A percentile compares a stretch with the other conserved stretches of the same genome.
phyloP scores from a whole-genome alignment of 768 basidiomycete genomes.

The Auricularia heimuer region DNA sequence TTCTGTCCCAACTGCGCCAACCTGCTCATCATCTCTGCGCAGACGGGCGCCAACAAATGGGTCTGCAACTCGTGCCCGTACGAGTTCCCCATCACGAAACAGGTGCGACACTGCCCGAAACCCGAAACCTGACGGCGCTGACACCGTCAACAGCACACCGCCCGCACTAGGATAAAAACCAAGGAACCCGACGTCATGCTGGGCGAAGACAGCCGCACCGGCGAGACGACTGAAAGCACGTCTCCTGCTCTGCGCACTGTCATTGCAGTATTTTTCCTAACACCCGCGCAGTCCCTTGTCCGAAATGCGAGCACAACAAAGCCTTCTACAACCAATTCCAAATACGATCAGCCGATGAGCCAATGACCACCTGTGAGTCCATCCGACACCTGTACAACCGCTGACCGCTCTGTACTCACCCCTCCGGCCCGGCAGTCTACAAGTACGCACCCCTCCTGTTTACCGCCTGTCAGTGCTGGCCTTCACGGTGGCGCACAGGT shows the following conservation, averaged over 20 bases:
- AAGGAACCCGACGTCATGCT: slow-evolving; percentile 94
- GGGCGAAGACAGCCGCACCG: slow-evolving; percentile 89
- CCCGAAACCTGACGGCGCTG: background rate
- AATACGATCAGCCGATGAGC: slow-evolving; percentile 88
- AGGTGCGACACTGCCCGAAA: slow-evolving; percentile 31
- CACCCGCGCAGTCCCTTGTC: slow-evolving; percentile 34
- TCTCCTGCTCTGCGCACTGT: background rate
- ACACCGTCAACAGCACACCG: slow-evolving; percentile 61
- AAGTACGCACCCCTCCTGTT: background rate
- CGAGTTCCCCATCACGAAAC: slow-evolving; percentile 84
- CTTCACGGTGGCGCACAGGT: background rate
- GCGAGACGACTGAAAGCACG: slow-evolving; percentile 76
- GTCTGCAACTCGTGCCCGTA: slow-evolving; percentile 91
- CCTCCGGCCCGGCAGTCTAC: background rate
- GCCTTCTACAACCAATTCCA: slow-evolving; percentile 97
- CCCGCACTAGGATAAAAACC: slow-evolving; percentile 72
- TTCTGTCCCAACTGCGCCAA: slow-evolving; percentile 96
- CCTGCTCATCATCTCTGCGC: slow-evolving; percentile 65
- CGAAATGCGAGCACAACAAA: slow-evolving; percentile 73
- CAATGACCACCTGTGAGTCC: slow-evolving; percentile 56
- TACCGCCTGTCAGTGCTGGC: background rate
- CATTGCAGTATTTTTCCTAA: too few species aligned
- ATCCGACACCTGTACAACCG: slow-evolving; percentile 9
- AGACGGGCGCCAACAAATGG: slow-evolving; percentile 84
- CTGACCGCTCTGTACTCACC: background rate